Evolutionary conservation across 1,284 basidiomycete species (phyloP), one percentile per base, ranked within the genome.

Genomic region (Apiotrichum akiyoshidainum): DNA sequence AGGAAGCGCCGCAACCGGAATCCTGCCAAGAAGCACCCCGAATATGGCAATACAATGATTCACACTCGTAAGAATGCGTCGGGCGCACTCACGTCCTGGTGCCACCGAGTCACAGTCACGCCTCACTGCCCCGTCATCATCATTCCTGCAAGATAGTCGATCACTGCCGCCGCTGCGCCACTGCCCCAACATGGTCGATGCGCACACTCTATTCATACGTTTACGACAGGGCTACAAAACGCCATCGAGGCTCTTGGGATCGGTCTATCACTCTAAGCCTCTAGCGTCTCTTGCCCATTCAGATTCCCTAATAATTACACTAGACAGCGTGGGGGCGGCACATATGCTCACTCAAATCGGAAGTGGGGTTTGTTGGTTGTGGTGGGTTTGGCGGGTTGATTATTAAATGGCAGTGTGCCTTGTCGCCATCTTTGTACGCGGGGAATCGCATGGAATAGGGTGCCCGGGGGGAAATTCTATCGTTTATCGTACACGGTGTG

Each of bases 241-340:
- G 61, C 61, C 59, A 22, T 49, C 49, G 61, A 63, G 61, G 61
- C 61, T 59, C 48, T 49, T 46, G 45, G 45, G 41, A 54, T 44
- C 31, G 34, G 17, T 56, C 58, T 63, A 53, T 60, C 50, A 57
- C 53, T 63, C 58, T 63, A 60, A 55, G 61, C 61, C 61, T 63
- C 61, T 63, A 63, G 61, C 61, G 61, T 54, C 56, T 53, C 46
- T 53, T 50, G 54, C 49, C 58, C 58, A 33, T 33, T 35, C 44
- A 26, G 42, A 55, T 52, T 55, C 49, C 58, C 53, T 44, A 47
- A 51, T 47, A 47, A 56, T 44, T 46, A 48, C 53, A 50, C 55
- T 48, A 58, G 59, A 63, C 58, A 55, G 61, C 61, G 61, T 48
- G 46, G 58, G 61, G 61, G 56, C 58, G 61, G 61, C 61, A 63